Evolutionary conservation across 805 yeast genomes (phyloP), one percentile per base, ranked within the genome.

Genomic region (Suhomyces sp.): DNA sequence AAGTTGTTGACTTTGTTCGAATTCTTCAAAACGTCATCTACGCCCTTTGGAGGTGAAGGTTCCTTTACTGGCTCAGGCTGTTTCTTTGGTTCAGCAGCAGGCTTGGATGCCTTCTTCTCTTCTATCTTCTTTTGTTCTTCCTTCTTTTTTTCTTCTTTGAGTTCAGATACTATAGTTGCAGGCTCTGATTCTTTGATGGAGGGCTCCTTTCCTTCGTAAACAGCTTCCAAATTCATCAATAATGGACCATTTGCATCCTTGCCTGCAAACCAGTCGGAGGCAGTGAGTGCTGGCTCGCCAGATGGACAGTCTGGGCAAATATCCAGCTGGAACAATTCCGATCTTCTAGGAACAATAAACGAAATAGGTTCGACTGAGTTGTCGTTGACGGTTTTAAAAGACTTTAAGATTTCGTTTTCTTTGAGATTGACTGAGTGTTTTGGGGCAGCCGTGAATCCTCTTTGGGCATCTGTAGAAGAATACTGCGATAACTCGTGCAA

Each of bases 361-460:
- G 97, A 88, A 50, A 94, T 80, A 13, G 97, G 97, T 76, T 94
- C 98, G 60, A 94, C 83, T 26, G 82, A 72, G 50, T 81, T 78
- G 71, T 94, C 98, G 60, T 86, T 87, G 29, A 90, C 88, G n/a
- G 96, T 85, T 75, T 94, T 94, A 77, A 79, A 94, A 44, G 87
- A 83, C 63, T 83, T 84, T 53, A 90, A 78, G 42, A 94, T 84
- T 71, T 94, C 99, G 67, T 90, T 92, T 38, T 89, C 94, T 57
- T 82, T 82, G 38, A 90, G 81, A 60, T 86, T 86, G 8, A 92
- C 92, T 15, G 82, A 78, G 59, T 89, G 78, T 67, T 90, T 90
- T 50, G 99, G 98, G 10, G 93, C 83, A 47, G 87, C 81, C 0
- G 97, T 96, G 66, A 93, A 85, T 1, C 99, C 99, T 70, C 99